Conservation (phyloP, 2,329 filamentous ascomycete genomes). For the Calonectria hawksworthii region DNA sequence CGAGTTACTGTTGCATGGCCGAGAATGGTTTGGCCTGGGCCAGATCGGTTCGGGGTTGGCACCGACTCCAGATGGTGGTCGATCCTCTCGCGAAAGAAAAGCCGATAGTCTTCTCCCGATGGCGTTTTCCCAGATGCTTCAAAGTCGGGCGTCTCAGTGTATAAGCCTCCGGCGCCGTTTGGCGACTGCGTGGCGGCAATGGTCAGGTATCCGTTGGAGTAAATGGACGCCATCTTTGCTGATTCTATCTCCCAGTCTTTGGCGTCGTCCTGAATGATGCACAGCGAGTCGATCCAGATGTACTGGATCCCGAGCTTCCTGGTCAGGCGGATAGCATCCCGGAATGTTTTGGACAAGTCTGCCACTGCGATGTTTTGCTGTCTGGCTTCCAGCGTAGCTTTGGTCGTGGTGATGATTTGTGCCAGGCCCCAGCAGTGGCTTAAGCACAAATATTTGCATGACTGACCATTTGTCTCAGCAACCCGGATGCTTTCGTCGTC, state of each 20-base stretch:
- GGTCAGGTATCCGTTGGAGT: slow-evolving; percentile 32
- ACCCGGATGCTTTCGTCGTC: not conserved
- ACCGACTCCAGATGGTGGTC: slow-evolving; percentile 14
- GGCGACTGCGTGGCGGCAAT: slow-evolving; percentile 34
- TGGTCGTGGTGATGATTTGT: slow-evolving; percentile 11
- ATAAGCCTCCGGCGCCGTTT: slow-evolving; percentile 25
- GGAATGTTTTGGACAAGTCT: slow-evolving; percentile 22
- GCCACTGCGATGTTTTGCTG: slow-evolving; percentile 16
- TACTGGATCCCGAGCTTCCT: slow-evolving; percentile 31
- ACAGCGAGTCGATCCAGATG: slow-evolving; percentile 39
- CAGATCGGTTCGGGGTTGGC: not conserved
- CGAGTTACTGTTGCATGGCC: slow-evolving; percentile 12
- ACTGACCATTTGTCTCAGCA: not conserved
- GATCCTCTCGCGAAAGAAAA: slow-evolving; percentile 16
- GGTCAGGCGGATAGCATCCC: slow-evolving; percentile 20
- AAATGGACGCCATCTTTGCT: slow-evolving; percentile 38
- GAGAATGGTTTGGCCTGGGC: not conserved
- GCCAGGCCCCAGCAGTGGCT: slow-evolving; percentile 11
- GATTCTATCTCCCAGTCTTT: slow-evolving; percentile 37
- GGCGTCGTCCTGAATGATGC: slow-evolving; percentile 40
- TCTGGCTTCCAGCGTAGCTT: slow-evolving; percentile 5
- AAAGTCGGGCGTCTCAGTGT: slow-evolving; percentile 7
- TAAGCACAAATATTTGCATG: slow-evolving; percentile 14
- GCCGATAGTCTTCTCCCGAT: not conserved
- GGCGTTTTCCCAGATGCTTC: slow-evolving; percentile 6